These are phyloP conservation scores for Podospora didyma DNA, from an alignment of 495 filamentous ascomycete genomes.

Conservation along the genomic window DNA sequence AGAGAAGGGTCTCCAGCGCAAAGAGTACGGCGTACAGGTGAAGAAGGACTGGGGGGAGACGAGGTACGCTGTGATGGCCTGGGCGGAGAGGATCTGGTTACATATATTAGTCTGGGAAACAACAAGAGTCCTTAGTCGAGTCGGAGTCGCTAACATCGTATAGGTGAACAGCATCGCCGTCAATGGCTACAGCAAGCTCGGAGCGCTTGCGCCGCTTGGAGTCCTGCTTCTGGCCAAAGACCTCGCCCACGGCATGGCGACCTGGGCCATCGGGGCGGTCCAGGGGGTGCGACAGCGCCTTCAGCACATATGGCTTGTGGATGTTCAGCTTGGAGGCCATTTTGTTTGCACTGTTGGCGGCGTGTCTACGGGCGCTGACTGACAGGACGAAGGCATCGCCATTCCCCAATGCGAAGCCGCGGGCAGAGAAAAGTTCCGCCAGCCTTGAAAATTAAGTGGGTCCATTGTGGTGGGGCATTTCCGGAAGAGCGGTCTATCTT, in stretches of 20 bases:
- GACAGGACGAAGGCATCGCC: conserved; percentile 13
- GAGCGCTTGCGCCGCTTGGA: conserved; percentile 78
- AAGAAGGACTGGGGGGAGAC: conserved; percentile 77
- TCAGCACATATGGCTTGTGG: conserved; percentile 57
- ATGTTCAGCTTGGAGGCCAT: conserved; percentile 55
- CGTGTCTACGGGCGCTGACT: not conserved
- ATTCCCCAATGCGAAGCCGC: conserved; percentile 8
- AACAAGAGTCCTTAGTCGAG: not conserved
- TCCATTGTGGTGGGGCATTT: conserved; percentile 6
- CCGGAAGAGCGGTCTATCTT: conserved; percentile 19
- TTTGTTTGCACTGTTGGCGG: conserved; percentile 1
- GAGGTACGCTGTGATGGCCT: conserved; percentile 78
- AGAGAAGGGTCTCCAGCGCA: conserved; percentile 55
- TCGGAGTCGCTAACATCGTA: conserved; percentile 68
- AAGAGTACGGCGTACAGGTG: conserved; percentile 71
- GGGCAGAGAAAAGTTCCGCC: conserved; percentile 23
- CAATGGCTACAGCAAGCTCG: conserved; percentile 80
- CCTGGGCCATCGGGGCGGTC: conserved; percentile 48
- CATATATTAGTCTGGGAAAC: conserved; percentile 17
- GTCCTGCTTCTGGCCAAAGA: conserved; percentile 62
- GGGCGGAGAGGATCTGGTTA: conserved; percentile 75
- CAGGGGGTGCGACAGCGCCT: conserved; percentile 62
- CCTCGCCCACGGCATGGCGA: conserved; percentile 62
- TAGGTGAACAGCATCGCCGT: conserved; percentile 87
- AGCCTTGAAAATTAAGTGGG: conserved; percentile 22